These are phyloP conservation scores for Diaporthe sp. DNA, from an alignment of 2,329 filamentous ascomycete genomes.

Conservation along the genomic window DNA sequence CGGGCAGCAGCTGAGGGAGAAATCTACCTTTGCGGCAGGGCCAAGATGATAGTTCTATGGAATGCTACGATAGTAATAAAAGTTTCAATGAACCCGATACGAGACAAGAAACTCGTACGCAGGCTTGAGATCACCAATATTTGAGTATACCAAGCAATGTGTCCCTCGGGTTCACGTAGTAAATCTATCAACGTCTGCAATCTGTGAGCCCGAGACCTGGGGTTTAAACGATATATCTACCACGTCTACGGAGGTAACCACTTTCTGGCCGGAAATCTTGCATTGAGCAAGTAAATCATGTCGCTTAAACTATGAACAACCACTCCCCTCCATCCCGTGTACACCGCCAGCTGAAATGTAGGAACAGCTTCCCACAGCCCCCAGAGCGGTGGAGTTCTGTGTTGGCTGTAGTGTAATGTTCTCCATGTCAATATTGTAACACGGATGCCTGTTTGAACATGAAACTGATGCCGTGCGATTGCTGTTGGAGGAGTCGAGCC, in stretches of 20 bases:
- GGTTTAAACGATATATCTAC: background rate
- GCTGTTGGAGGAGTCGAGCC: slow-evolving; percentile 49
- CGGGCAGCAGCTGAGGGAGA: slow-evolving; percentile 55
- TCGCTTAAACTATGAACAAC: slow-evolving; percentile 41
- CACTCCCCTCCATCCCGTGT: slow-evolving; percentile 47
- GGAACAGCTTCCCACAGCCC: slow-evolving; percentile 48
- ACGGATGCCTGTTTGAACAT: slow-evolving; percentile 63
- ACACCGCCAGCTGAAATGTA: slow-evolving; percentile 48
- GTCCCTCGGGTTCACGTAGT: background rate
- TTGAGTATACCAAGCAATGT: background rate
- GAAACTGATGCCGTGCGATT: slow-evolving; percentile 57
- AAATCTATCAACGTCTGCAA: background rate
- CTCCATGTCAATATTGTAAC: slow-evolving; percentile 61
- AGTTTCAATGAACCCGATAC: background rate
- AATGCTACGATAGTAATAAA: background rate
- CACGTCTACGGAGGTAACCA: too few relatives aligned
- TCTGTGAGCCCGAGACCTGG: background rate
- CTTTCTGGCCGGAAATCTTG: too few relatives aligned
- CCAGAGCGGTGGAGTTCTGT: slow-evolving; percentile 39
- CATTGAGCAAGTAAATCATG: too few relatives aligned
- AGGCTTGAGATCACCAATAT: background rate
- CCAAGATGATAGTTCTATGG: background rate
- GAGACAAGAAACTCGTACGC: background rate
- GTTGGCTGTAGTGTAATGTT: slow-evolving; percentile 43
- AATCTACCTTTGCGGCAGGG: slow-evolving; percentile 45